phyloP scores from a whole-genome alignment of 1,139 yeast species.

The Yamadazyma pseudoaaseri region DNA sequence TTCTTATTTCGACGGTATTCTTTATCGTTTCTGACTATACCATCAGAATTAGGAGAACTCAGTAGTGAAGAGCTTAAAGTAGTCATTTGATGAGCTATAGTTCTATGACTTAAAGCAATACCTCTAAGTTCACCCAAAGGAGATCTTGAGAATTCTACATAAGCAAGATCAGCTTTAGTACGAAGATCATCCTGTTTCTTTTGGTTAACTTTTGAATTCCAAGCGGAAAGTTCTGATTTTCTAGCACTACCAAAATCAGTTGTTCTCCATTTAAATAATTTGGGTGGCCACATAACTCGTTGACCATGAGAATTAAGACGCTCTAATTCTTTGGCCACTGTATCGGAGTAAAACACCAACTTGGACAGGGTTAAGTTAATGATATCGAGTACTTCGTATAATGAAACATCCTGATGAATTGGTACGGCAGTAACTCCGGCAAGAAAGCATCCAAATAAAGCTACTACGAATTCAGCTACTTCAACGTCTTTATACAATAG shows the following conservation, averaged over 20 bases:
- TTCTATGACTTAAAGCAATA: constrained; percentile 86
- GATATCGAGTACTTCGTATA: constrained; percentile 68
- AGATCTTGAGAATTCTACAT: constrained; percentile 87
- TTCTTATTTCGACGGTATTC: constrained; percentile 28
- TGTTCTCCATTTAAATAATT: constrained; percentile 73
- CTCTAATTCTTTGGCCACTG: constrained; percentile 70
- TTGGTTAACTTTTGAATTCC: constrained; percentile 25
- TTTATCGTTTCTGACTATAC: constrained; percentile 31
- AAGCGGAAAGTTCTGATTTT: constrained; percentile 34
- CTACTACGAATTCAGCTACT: constrained; percentile 79
- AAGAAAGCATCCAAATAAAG: constrained; percentile 86
- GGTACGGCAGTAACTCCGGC: constrained; percentile 97
- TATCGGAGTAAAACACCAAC: constrained; percentile 77
- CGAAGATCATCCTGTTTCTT: constrained; percentile 19
- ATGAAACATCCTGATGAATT: constrained; percentile 67
- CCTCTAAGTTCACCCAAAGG: constrained; percentile 93
- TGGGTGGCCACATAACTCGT: constrained; percentile 42
- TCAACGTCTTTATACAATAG: constrained; percentile 83
- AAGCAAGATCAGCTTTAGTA: constrained; percentile 68
- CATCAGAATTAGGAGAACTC: constrained; percentile 55
- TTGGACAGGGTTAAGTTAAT: constrained; percentile 75
- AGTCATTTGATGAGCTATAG: constrained; percentile 85
- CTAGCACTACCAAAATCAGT: constrained; percentile 79
- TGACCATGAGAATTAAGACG: constrained; percentile 42
- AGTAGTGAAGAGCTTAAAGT: constrained; percentile 67